phyloP scores from a whole-genome alignment of 2,329 filamentous ascomycete species.

The Colletotrichum karsti region DNA sequence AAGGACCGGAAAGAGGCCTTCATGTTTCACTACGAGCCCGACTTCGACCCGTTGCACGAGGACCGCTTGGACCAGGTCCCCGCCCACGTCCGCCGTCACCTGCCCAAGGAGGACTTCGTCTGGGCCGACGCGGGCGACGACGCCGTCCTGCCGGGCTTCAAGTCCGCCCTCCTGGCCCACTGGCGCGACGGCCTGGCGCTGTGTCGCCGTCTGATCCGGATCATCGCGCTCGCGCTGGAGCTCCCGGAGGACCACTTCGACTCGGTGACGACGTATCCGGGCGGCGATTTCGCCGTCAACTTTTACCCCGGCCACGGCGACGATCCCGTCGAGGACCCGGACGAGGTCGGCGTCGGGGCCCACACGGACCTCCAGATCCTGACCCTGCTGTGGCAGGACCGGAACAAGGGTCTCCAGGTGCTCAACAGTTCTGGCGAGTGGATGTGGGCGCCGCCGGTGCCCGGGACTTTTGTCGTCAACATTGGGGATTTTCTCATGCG shows the following conservation, averaged over 20 bases:
- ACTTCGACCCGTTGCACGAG: constrained; percentile 44
- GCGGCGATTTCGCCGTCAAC: constrained; percentile 35
- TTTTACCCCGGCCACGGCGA: constrained; percentile 33
- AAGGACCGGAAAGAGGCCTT: constrained; percentile 38
- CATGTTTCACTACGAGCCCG: constrained; percentile 46
- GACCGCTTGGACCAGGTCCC: constrained; percentile 11
- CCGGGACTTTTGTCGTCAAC: constrained; percentile 36
- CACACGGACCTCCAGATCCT: constrained; percentile 57
- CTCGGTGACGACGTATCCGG: constrained; percentile 28
- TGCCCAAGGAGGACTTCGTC: constrained; percentile 26
- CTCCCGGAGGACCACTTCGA: constrained; percentile 32
- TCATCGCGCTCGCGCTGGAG: constrained; percentile 34
- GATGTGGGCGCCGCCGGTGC: constrained; percentile 34
- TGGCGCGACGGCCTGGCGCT: constrained; percentile 41
- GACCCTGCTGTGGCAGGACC: constrained; percentile 59
- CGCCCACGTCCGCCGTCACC: constrained; percentile 17
- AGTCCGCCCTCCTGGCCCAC: constrained; percentile 50
- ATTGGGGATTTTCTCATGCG: constrained; percentile 37
- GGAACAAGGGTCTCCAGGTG: constrained; percentile 35
- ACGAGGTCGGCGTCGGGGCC: constrained; percentile 51
- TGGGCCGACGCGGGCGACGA: constrained; percentile 34
- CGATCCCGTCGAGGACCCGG: constrained; percentile 15
- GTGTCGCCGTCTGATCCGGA: constrained; percentile 30
- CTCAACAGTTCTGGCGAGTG: constrained; percentile 33
- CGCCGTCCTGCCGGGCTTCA: constrained; percentile 46